Percentiles rank a stretch among this genome's conserved stretches.
These are phyloP conservation scores for Chaetomium strumarium DNA, from an alignment of 2,329 filamentous ascomycete genomes.

Conservation along the genomic window DNA sequence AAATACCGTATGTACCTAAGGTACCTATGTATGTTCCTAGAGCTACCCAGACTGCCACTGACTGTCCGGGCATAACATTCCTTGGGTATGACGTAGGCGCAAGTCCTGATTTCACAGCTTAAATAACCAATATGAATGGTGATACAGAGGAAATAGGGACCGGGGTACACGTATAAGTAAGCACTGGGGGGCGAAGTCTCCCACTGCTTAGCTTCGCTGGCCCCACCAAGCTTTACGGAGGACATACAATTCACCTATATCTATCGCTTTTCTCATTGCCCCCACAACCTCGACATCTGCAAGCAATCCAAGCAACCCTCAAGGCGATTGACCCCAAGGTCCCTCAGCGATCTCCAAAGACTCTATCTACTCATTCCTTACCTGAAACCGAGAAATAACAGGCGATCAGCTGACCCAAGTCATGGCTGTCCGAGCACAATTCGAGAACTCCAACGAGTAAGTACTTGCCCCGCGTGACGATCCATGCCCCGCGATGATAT, in stretches of 20 bases:
- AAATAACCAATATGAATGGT: no score
- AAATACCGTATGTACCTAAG: no score
- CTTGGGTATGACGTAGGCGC: no score
- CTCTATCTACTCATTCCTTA: neutral
- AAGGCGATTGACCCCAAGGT: slow-evolving; percentile 8
- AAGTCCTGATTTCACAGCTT: no score
- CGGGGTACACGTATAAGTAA: no score
- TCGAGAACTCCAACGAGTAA: slow-evolving; percentile 89
- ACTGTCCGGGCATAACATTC: no score
- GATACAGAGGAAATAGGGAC: no score
- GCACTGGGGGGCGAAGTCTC: neutral
- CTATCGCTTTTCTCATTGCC: slow-evolving; percentile 14
- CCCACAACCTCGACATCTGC: slow-evolving; percentile 8
- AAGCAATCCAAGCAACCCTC: slow-evolving; percentile 15
- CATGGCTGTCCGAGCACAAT: slow-evolving; percentile 68
- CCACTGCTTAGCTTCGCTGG: no score
- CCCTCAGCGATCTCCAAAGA: neutral
- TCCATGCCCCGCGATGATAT: slow-evolving; percentile 12
- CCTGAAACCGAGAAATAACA: neutral
- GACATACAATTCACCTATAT: neutral
- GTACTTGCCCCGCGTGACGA: slow-evolving; percentile 33
- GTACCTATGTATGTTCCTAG: no score
- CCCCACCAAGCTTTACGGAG: slow-evolving; percentile 4
- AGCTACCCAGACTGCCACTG: no score
- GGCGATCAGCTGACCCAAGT: slow-evolving; percentile 22